Evolutionary conservation across 2,329 filamentous ascomycete species (phyloP).

Genomic region (Teratosphaeria pseudoeucalypti): DNA sequence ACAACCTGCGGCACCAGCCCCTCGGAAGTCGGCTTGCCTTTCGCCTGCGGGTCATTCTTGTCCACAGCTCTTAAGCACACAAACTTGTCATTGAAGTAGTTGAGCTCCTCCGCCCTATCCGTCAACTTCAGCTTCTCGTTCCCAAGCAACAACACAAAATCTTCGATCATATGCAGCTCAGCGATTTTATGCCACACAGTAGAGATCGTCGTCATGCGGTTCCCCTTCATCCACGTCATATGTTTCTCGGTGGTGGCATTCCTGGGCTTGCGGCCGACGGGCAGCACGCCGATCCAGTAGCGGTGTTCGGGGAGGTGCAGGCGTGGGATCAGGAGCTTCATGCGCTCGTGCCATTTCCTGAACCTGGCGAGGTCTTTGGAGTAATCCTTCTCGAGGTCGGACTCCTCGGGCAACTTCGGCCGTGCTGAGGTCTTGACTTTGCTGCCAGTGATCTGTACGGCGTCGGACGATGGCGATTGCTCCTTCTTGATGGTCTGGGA

Average conservation of each 20-base stretch:
- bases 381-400: conserved; percentile 10
- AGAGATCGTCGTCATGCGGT: conserved; percentile 20
- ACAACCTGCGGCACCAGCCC: conserved; percentile 2
- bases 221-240: conserved; percentile 22
- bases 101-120: conserved; percentile 18
- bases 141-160: conserved; percentile 16
- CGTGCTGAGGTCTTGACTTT: neutral
- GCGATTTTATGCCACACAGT: conserved; percentile 22
- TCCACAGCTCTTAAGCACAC: conserved; percentile 19
- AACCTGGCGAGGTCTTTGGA: conserved; percentile 7
- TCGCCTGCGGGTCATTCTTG: neutral
- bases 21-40: conserved; percentile 9
- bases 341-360: conserved; percentile 16
- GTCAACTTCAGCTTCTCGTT: conserved; percentile 11
- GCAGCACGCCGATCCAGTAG: conserved; percentile 26
- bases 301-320: conserved; percentile 14
- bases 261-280: conserved; percentile 5
- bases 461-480: neutral
- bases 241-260: conserved; percentile 9
- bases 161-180: conserved; percentile 9
- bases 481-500: neutral
- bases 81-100: conserved; percentile 22
- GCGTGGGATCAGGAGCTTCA: conserved; percentile 10
- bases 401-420: neutral
- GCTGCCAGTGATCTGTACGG: neutral